Base-by-base conservation (phyloP, 306 rosid genomes). In the Canavalia gladiata region DNA sequence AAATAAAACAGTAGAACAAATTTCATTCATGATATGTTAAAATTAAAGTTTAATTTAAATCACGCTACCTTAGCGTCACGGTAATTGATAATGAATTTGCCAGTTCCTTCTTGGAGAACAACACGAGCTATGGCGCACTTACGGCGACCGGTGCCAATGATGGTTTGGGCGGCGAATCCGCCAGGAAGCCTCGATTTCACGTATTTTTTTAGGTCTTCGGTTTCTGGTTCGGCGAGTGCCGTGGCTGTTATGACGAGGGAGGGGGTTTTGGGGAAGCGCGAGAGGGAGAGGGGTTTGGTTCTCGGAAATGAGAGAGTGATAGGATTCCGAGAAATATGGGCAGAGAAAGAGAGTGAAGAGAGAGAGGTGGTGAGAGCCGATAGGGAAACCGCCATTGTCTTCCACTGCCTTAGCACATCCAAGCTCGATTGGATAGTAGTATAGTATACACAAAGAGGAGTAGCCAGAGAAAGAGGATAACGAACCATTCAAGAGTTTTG, bases 151-250 rank as follows among this genome's bases (percentile, higher is more conserved):
- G 98, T 95, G 29, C 93, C 99, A 18, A 91, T 60, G 72, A 89
- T 79, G 0, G 96, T 87, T 60, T 95, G 99, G 39, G 97, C 98
- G 0, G 99, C 99, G 68, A 95, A 95, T 0, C 99, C 99, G 33
- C 98, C 99, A 0, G 96, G 99, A 62, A 95, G 99, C 58, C 98
- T 88, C 30, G 94, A 88, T 37, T 95, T 95, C 11, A 95, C 99
- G 82, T 50, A 88, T 11, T 58, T 90, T 65, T 31, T 79, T 8
- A 95, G 91, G 90, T 95, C 91, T 0, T 1, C 86, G 2, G 90
- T 88, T 90, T 95, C 96, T 34, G 74, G 30, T 29, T 75, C 94
- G 8, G 88, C 91, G 54, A 84, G 85, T 4, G 92, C 83, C 1
- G 93, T 47, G 41, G 97, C 92, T 28, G 94, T 68, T 2, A 89